These are phyloP conservation scores for Haplosporangium sp. DNA, from an alignment of 371 early-diverging fungal species.

Conservation along the genomic window DNA sequence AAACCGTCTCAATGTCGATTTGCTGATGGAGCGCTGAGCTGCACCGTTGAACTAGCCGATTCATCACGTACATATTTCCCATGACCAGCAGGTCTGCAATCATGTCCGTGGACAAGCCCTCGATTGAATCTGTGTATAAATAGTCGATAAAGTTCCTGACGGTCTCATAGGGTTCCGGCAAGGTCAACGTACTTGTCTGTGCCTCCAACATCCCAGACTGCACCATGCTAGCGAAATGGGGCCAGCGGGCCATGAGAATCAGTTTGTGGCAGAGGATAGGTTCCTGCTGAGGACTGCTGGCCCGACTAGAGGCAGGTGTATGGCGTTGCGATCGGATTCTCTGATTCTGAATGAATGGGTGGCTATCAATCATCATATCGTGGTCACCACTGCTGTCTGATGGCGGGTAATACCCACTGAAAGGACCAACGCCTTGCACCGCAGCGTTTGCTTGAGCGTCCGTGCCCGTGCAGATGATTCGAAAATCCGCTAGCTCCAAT, in stretches of 20 bases:
- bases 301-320: conserved; percentile 38
- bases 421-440: conserved; percentile 2
- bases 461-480: conserved; percentile 61
- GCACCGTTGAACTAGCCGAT: conserved; percentile 67
- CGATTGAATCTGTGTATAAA: conserved; percentile 71
- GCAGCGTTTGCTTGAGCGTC: conserved; percentile 28
- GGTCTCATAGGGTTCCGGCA: conserved; percentile 65
- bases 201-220: conserved; percentile 67
- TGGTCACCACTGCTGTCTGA: conserved; percentile 39
- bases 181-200: conserved; percentile 55
- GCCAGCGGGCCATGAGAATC: conserved; percentile 74
- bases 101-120: conserved; percentile 55
- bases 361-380: conserved; percentile 50
- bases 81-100: conserved; percentile 73
- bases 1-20: conserved; percentile 66
- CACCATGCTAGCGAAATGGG: conserved; percentile 67
- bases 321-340: conserved; percentile 25
- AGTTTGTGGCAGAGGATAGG: conserved; percentile 56
- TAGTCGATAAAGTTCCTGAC: conserved; percentile 67
- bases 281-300: conserved; percentile 43
- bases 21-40: conserved; percentile 61
- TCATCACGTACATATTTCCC: conserved; percentile 70
- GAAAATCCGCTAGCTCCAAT: conserved; percentile 65
- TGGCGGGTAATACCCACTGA: conserved; percentile 29
- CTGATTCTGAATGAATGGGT: conserved; percentile 27